These are phyloP conservation scores for Misopates orontium DNA, from an alignment of 257 asterid species.

Conservation along the genomic window DNA sequence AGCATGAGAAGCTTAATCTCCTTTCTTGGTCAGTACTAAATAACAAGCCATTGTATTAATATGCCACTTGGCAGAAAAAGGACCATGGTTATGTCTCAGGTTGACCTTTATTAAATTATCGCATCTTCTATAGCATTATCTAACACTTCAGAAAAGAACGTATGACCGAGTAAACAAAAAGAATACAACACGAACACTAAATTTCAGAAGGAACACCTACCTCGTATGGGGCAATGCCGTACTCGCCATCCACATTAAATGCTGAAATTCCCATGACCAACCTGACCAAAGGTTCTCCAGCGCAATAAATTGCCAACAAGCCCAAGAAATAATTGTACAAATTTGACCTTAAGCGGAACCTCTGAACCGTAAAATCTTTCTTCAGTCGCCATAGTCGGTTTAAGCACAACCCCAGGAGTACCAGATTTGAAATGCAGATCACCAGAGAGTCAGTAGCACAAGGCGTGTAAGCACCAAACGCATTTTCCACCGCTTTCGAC, in stretches of 20 bases:
- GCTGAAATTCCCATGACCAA: constrained; percentile 74
- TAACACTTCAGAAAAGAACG: neutral
- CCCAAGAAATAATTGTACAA: constrained; percentile 71
- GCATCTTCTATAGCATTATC: neutral
- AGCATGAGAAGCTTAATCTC: too few species aligned
- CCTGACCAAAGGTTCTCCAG: constrained; percentile 76
- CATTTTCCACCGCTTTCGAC: constrained; percentile 77
- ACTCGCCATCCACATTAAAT: constrained; percentile 65
- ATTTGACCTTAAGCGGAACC: constrained; percentile 73
- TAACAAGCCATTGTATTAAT: too few species aligned
- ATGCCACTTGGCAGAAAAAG: neutral
- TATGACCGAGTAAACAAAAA: neutral
- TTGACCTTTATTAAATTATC: neutral
- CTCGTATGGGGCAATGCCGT: constrained; percentile 83
- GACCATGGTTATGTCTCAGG: neutral
- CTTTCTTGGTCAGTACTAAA: too few species aligned
- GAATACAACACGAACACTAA: neutral
- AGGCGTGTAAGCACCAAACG: constrained; percentile 88
- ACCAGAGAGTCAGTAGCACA: constrained; percentile 83
- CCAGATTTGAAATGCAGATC: constrained; percentile 64
- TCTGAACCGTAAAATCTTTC: constrained; percentile 62
- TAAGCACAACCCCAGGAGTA: constrained; percentile 64
- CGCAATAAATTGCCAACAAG: constrained; percentile 72
- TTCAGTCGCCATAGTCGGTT: constrained; percentile 56
- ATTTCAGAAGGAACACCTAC: constrained; percentile 33